Base-by-base conservation (phyloP, 2,329 filamentous ascomycete species). In the Neonectria magnoliae region DNA sequence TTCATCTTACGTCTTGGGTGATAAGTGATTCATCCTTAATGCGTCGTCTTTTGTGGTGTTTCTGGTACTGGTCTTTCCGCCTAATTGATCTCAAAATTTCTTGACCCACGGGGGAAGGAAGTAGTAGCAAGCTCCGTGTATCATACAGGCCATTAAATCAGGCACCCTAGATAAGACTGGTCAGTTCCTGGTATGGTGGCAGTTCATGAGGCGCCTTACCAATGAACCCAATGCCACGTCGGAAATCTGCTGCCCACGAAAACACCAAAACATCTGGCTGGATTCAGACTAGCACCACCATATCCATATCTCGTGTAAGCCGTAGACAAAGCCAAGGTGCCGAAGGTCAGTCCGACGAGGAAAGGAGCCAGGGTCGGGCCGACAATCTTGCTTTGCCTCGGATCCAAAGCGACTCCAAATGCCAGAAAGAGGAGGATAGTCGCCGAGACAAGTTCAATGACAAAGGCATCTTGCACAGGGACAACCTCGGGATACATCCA, bases 361-460 rank as follows among this genome's bases (percentile, higher is more conserved):
- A 85, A 81, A 0, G 85, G 84, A 0, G 81, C 80, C 3, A 85
- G 71, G 0, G 83, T 80, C 7, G 83, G 84, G 0, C 85, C 85
- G 64, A 86, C 83, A 1, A 83, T 78, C 31, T 81, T 76, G 0
- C 76, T 78, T 67, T 87, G 84, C 18, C 85, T 73, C 0, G 85
- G 85, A 71, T 87, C 85, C 4, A 88, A 71, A 9, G 83, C 85
- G 3, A 86, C 81, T 0, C 85, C 84, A 66, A 87, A 87, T 0
- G 84, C 80, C 6, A 87, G 75, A 59, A 86, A 82, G 0, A 88
- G 70, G 14, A 85, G 65, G 2, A 81, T 76, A n/a, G 84, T 78
- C n/a, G 77, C 76, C 2, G 80, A 76, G 27, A 85, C 78, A 5
- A 85, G 83, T 68, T 88, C 85, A 10, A 87, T 73, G 0, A 80